These are phyloP conservation scores for Bathelium albidoporum DNA, from an alignment of 495 filamentous ascomycete species.

Conservation along the genomic window DNA sequence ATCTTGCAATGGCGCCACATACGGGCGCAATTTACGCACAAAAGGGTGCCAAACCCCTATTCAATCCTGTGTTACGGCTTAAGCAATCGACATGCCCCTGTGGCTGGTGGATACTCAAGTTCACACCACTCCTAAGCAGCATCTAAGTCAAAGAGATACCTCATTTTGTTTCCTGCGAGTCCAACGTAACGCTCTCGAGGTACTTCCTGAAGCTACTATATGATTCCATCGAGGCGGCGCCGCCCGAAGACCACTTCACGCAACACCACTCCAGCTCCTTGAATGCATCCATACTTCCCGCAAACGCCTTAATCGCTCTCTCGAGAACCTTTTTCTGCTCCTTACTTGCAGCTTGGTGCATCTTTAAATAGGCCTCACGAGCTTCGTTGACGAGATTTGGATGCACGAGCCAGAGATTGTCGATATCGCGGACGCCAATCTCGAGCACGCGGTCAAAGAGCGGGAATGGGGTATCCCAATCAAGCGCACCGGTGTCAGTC, in stretches of 20 bases:
- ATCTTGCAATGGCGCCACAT: too few relatives aligned
- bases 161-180: not conserved
- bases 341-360: constrained; percentile 2
- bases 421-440: constrained; percentile 1
- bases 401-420: constrained; percentile 7
- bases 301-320: constrained; percentile 8
- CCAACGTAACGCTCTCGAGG: not conserved
- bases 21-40: too few relatives aligned
- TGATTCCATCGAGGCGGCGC: constrained; percentile 1
- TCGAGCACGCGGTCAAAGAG: constrained; percentile 1
- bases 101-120: too few relatives aligned
- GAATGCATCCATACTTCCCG: constrained; percentile 3
- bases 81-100: too few relatives aligned
- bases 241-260: not conserved
- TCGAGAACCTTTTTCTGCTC: constrained; percentile 4
- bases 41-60: too few relatives aligned
- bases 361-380: constrained; percentile 2
- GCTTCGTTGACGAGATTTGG: constrained; percentile 1
- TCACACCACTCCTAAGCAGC: too few relatives aligned
- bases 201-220: constrained; percentile 5
- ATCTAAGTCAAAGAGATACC: too few relatives aligned
- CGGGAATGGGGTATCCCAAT: not conserved
- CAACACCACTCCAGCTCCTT: constrained; percentile 4
- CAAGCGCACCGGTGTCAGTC: not conserved
- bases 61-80: too few relatives aligned